Percentiles rank a stretch among this genome's conserved stretches.
These are phyloP conservation scores for Drechslera avenae DNA, from an alignment of 2,329 filamentous ascomycete species.

Conservation along the genomic window DNA sequence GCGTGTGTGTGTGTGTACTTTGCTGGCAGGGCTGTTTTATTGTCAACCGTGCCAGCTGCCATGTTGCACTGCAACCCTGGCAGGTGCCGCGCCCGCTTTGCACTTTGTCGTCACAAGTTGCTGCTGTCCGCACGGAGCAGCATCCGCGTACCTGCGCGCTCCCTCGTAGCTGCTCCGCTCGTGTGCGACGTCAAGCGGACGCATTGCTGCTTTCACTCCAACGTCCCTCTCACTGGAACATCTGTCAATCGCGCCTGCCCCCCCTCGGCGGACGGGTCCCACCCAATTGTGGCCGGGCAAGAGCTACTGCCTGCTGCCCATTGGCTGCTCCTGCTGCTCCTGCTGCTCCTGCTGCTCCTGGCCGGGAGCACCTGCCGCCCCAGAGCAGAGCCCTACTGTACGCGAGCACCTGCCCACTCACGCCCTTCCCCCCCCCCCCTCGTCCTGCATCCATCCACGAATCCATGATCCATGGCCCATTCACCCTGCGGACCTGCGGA, in stretches of 20 bases:
- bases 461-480: not conserved
- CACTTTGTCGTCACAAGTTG: constrained; percentile 6
- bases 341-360: constrained; percentile 20
- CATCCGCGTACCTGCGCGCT: constrained; percentile 35
- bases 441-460: not conserved
- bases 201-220: constrained; percentile 18
- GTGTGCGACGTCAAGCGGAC: constrained; percentile 25
- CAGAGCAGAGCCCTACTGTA: not conserved
- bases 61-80: constrained; percentile 23
- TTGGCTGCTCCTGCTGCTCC: too few species aligned
- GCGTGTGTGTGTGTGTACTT: not conserved
- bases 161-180: constrained; percentile 19
- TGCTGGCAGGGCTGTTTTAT: too few species aligned
- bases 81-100: constrained; percentile 14
- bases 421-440: not conserved
- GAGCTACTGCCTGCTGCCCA: not conserved
- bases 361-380: constrained; percentile 11
- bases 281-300: not conserved
- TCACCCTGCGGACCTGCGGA: too few species aligned
- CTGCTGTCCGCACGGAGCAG: constrained; percentile 18
- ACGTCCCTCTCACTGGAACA: constrained; percentile 1
- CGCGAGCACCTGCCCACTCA: constrained; percentile 9
- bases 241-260: not conserved
- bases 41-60: not conserved
- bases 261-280: not conserved